Evolutionary conservation across 345 rosid genomes (phyloP).

Genomic region (Erucastrum elatum): DNA sequence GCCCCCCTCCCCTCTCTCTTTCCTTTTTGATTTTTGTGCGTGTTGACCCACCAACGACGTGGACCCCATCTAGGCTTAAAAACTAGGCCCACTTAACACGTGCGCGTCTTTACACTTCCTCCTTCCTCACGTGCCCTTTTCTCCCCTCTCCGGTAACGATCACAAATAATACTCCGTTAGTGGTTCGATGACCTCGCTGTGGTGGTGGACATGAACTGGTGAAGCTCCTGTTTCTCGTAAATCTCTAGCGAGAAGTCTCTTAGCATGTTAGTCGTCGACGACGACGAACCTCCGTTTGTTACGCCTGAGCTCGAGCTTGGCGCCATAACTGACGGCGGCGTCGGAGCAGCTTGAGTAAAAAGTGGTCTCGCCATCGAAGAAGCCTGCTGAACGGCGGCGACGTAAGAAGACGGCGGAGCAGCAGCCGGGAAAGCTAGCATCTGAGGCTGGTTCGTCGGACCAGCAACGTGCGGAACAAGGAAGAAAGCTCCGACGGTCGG

Average conservation of each 20-base stretch:
- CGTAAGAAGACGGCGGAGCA: conserved; percentile 52
- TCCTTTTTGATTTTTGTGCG: conserved; percentile 30
- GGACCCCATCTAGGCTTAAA: conserved; percentile 49
- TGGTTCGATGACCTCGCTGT: conserved; percentile 50
- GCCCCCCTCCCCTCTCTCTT: background rate
- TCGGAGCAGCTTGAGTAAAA: conserved; percentile 13
- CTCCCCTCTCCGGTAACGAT: background rate
- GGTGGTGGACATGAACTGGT: conserved; percentile 52
- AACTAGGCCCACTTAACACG: conserved; percentile 61
- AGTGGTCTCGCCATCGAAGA: conserved; percentile 41
- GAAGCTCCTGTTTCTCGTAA: conserved; percentile 67
- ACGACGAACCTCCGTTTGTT: conserved; percentile 25
- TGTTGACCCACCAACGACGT: conserved; percentile 52
- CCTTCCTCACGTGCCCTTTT: conserved; percentile 44
- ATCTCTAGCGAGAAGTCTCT: conserved; percentile 77
- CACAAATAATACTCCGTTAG: conserved; percentile 22
- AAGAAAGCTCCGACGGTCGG: conserved; percentile 60
- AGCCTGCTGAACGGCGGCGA: conserved; percentile 56
- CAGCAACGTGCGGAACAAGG: conserved; percentile 53
- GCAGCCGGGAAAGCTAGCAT: conserved; percentile 60
- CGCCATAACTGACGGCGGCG: conserved; percentile 51
- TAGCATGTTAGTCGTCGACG: conserved; percentile 41
- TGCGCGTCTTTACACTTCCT: conserved; percentile 40
- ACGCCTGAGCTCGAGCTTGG: conserved; percentile 54
- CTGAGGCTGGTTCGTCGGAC: conserved; percentile 55